A percentile compares a stretch with the other conserved stretches of the same genome.
phyloP scores from a whole-genome alignment of 1,284 basidiomycete species.

The Coniferiporia weirii region DNA sequence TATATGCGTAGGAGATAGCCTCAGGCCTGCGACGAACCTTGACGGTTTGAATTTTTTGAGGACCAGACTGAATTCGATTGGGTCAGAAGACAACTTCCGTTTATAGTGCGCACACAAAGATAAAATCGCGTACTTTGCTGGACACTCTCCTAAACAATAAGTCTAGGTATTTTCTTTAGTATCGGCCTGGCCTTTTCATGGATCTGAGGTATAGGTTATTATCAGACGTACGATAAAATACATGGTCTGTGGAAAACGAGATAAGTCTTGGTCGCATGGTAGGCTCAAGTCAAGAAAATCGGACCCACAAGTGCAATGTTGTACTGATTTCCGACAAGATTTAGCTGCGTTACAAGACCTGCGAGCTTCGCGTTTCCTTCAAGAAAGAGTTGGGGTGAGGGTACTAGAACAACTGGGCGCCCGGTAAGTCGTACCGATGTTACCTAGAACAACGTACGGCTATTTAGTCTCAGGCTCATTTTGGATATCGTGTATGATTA shows the following conservation, averaged over 20 bases:
- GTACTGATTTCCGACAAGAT: slow-evolving; percentile 53
- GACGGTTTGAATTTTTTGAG: slow-evolving; percentile 49
- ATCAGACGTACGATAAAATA: slow-evolving; percentile 53
- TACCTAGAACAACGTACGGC: slow-evolving; percentile 33
- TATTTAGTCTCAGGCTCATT: neutral
- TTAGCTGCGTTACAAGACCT: slow-evolving; percentile 47
- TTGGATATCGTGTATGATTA: neutral
- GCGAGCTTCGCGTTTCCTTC: slow-evolving; percentile 63
- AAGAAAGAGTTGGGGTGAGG: neutral
- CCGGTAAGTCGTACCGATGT: slow-evolving; percentile 40
- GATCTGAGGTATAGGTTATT: neutral
- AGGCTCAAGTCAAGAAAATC: neutral
- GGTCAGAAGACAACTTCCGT: neutral
- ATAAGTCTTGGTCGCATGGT: neutral
- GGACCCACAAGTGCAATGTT: slow-evolving; percentile 56
- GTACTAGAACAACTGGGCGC: neutral
- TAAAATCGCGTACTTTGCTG: slow-evolving; percentile 44
- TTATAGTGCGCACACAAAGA: slow-evolving; percentile 2
- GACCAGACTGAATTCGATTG: slow-evolving; percentile 32
- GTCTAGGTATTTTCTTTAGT: slow-evolving; percentile 32
- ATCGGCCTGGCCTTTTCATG: neutral
- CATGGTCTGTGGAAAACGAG: slow-evolving; percentile 44
- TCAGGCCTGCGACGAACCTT: slow-evolving; percentile 27
- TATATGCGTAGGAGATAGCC: too few species aligned
- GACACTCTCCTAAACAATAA: slow-evolving; percentile 58